Evolutionary conservation across 345 rosid species (phyloP), one percentile per base, ranked within the genome.

Genomic region (Reutealis trisperma): DNA sequence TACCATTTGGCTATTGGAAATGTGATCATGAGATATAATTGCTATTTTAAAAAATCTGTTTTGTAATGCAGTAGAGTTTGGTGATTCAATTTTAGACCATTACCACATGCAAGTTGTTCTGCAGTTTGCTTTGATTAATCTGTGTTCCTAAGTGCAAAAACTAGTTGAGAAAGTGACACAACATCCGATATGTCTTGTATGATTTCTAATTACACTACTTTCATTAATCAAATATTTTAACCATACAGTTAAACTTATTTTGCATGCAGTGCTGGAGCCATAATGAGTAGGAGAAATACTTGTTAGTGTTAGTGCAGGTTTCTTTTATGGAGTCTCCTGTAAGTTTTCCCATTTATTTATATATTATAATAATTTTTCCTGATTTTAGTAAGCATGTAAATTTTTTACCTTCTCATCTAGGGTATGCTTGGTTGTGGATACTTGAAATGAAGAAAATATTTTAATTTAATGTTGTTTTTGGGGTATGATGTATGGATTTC

Each of bases 311-410:
- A 73, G 75, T 62, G 57, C 69, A 67, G 66, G 4, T 63, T 80
- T 75, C 75, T 67, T 71, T 64, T 34, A 82, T 78, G 84, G 86
- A 68, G 64, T 62, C 75, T n/a, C 45, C 54, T 21, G 80, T 84
- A 84, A 78, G 80, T 71, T 68, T 73, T 80, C 70, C 30, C 37
- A 32, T 67, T 14, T 21, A 2, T 24, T 51, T 10, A n/a, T n/a
- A n/a, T n/a, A 8, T 41, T 37, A 5, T 42, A 21, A 19, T 13
- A 22, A 61, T 61, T 45, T 73, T 59, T 54, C 11, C 25, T 59
- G 16, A 7, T 64, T 58, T 45, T 37, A 21, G 49, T 5, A 54
- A 30, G 22, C 18, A 16, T 30, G 67, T 19, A 2, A 34, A 21
- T 37, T 21, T 0, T 54, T 76, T 37, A 41, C 41, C 30, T 60